Base-by-base conservation (phyloP, 352 stramenopile genomes). In the Phytophthora podocarpi region DNA sequence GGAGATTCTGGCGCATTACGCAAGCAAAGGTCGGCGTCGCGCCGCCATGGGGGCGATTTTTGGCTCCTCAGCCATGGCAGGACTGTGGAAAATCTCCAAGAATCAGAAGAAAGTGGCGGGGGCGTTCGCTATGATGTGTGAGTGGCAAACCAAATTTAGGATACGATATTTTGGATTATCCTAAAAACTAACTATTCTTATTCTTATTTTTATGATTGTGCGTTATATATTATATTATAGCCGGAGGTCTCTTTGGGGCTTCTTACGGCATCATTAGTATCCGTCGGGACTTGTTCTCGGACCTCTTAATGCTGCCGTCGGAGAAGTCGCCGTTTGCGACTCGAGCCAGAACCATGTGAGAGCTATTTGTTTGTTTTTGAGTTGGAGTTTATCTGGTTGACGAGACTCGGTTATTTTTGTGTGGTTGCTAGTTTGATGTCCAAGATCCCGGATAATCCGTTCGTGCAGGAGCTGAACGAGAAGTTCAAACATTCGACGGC, bases 241-340 rank as follows among this genome's bases (percentile, higher is more conserved):
- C 78, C 60, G 78, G 81, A 15, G 72, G 68, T 12, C 31, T 93
- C 36, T 68, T 79, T 35, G 81, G 84, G 32, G 78, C 80, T 51
- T 85, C 80, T 8, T 90, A 90, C 32, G 82, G 84, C 6, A 70
- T 89, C 15, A 67, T 90, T 40, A 90, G 74, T 41, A 86, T 93
- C 50, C 85, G 85, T 45, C 71, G 72, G 10, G 70, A 85, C 13
- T 63, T 91, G 31, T 90, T 93, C 37, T 68, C 75, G 30, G 82
- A 93, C 49, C 67, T 93, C 4, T 65, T 93, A 35, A 76, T 77
- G 53, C 60, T 93, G 13, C 82, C 85, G 13, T 62, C 70, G 8
- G 82, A 91, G 4, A 72, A 84, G 40, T 93, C 85, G 11, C 80
- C 76, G 4, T 91, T 93, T 60, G 82, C 85, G 0, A 47, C 39